phyloP scores from a whole-genome alignment of 2,329 filamentous ascomycete species.

The Thielaviopsis populi region DNA sequence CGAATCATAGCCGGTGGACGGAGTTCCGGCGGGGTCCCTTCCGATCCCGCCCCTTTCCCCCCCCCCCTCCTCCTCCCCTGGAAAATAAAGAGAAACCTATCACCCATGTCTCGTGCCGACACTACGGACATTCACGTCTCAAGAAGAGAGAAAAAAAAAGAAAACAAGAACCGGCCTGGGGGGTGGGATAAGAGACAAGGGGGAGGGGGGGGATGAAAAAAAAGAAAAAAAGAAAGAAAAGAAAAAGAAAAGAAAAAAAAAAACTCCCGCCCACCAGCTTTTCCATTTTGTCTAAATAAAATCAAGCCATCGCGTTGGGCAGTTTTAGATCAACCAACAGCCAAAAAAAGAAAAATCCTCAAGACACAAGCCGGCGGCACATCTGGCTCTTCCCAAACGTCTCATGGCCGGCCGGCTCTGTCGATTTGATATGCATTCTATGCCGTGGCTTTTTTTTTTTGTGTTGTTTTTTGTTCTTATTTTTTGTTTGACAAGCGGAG shows the following conservation, averaged over 20 bases:
- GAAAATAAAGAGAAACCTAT: not conserved
- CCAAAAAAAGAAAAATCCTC: not conserved
- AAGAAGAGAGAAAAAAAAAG: not conserved
- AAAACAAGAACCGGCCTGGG: not conserved
- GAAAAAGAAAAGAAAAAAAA: not conserved
- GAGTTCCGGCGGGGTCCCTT: too few relatives aligned
- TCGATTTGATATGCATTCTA: not conserved
- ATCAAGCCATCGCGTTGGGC: not conserved
- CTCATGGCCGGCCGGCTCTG: not conserved
- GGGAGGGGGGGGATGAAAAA: not conserved
- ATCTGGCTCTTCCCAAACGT: not conserved
- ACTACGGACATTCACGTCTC: not conserved
- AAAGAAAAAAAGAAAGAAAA: not conserved
- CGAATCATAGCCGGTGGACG: not conserved
- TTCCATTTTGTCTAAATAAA: not conserved
- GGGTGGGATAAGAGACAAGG: not conserved
- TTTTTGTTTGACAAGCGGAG: not conserved
- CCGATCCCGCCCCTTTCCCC: too few relatives aligned
- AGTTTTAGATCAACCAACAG: not conserved
- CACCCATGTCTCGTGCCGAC: constrained; percentile 1
- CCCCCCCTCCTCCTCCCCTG: not conserved
- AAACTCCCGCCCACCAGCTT: not conserved
- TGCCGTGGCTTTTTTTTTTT: not conserved
- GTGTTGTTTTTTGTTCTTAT: not conserved
- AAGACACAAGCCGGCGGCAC: not conserved